A percentile compares a stretch with the other conserved stretches of the same genome.
Evolutionary conservation across 805 yeast species (phyloP).

Genomic region (Kregervanrija pseudodelftensis): DNA sequence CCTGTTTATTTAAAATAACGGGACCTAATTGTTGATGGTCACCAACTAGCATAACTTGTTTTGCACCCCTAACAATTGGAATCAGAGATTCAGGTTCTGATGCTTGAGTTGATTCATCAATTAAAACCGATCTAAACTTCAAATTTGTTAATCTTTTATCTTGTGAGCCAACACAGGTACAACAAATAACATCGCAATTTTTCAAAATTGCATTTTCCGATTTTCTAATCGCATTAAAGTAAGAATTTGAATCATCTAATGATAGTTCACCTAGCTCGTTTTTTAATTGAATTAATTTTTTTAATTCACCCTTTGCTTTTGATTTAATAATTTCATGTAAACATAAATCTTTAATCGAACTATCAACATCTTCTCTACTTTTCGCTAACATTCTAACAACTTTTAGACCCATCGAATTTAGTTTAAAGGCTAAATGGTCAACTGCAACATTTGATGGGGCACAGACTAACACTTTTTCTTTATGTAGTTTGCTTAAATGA

Average conservation of each 20-base stretch:
- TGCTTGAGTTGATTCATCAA: conserved; percentile 93
- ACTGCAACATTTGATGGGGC: conserved; percentile 96
- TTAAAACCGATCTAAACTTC: conserved; percentile 69
- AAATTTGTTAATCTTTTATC: conserved; percentile 52
- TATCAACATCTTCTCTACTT: conserved; percentile 74
- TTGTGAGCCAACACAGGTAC: conserved; percentile 92
- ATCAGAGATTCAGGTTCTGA: conserved; percentile 88
- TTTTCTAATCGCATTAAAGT: conserved; percentile 33
- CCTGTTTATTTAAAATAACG: conserved; percentile 70
- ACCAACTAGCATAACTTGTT: conserved; percentile 82
- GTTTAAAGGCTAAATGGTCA: conserved; percentile 76
- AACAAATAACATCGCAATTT: conserved; percentile 71
- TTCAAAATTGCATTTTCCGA: conserved; percentile 45
- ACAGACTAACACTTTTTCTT: conserved; percentile 71
- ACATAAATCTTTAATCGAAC: conserved; percentile 49
- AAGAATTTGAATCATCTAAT: conserved; percentile 41
- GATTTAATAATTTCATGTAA: conserved; percentile 45
- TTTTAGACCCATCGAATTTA: conserved; percentile 61
- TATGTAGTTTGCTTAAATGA: conserved; percentile 57
- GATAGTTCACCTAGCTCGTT: conserved; percentile 66
- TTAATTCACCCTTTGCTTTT: conserved; percentile 48
- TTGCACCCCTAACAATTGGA: conserved; percentile 84
- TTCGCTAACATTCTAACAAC: conserved; percentile 75
- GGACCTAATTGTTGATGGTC: conserved; percentile 97
- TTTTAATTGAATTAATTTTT: conserved; percentile 49